Base-by-base conservation (phyloP, 495 filamentous ascomycete genomes). In the Paragyromitra xinjiangensis region DNA sequence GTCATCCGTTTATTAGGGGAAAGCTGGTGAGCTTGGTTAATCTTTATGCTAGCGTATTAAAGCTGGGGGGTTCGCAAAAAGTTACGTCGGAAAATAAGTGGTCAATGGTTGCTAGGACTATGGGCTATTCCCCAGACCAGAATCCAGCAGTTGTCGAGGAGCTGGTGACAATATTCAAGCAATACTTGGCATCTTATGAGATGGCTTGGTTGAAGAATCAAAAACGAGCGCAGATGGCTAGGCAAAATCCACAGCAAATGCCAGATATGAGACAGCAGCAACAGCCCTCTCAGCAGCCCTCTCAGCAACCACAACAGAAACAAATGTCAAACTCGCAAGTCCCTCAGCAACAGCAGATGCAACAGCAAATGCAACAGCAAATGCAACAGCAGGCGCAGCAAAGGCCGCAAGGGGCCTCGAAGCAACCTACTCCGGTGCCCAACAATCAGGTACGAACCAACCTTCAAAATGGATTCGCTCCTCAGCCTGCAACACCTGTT, bases 61-160 rank as follows among this genome's bases (percentile, higher is more conserved):
- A 90, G 76, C 87, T 92, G 81, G 91, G 92, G 19, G 95, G 95
- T 1, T 97, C 91, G 48, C 91, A 90, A 82, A 91, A 88, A 75
- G 87, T 97, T 6, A 90, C 88, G 0, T 85, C 85, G 26, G 86
- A 86, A 22, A 91, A 92, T 71, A 84, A 86, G 75, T 98, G 95
- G 95, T 86, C 87, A 7, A 87, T 88, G 26, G 85, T 96, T 63
- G 90, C 93, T 0, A 88, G 88, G 48, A 84, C 86, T 34, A 84
- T 98, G 67, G 88, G 90, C 14, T 91, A 94, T 66, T 85, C 88
- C 16, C 88, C 85, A 26, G 85, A 89, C 71, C 92, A 94, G 78
- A 86, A 89, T 68, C 91, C 89, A 2, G 85, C 85, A 19, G 92
- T 90, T 0, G 86, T 88, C 12, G 87, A 88, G 64, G 92, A 97